phyloP scores from a whole-genome alignment of 169 alveolate species.

The Plasmodium inui region DNA sequence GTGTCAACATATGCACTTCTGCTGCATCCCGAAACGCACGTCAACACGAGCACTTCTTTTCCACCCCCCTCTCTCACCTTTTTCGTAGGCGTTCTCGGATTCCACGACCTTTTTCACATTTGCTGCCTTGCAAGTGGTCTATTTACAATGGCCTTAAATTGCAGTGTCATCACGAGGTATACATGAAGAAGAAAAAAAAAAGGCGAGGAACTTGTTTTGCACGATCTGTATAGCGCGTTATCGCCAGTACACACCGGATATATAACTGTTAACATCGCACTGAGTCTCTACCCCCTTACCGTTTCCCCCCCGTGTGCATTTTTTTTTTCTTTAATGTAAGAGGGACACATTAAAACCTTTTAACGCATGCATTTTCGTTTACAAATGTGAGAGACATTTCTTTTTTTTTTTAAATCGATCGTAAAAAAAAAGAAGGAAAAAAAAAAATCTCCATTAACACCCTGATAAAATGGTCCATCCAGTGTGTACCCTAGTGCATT shows the following conservation, averaged over 20 bases:
- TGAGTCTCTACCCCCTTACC: neutral
- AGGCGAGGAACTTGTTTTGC: neutral
- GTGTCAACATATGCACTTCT: neutral
- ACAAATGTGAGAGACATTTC: neutral
- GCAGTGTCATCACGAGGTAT: slow-evolving; percentile 73
- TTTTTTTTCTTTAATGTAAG: neutral
- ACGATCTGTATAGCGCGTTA: neutral
- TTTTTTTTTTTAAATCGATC: neutral
- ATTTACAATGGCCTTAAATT: slow-evolving; percentile 76
- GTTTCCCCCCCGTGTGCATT: neutral
- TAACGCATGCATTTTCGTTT: neutral
- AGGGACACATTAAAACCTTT: neutral
- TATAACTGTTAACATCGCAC: neutral
- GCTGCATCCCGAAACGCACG: neutral
- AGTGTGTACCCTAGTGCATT: neutral
- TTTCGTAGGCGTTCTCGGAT: slow-evolving; percentile 75
- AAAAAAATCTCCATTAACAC: neutral
- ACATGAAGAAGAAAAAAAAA: neutral
- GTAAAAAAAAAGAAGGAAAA: neutral
- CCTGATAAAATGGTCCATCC: neutral
- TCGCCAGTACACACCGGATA: neutral
- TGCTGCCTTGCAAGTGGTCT: slow-evolving; percentile 80
- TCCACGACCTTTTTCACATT: slow-evolving; percentile 84
- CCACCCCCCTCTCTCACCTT: neutral
- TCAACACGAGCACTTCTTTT: neutral